Evolutionary conservation across 2,329 filamentous ascomycete genomes (phyloP), one percentile per base, ranked within the genome.

Genomic region (Beauveria medogensis): DNA sequence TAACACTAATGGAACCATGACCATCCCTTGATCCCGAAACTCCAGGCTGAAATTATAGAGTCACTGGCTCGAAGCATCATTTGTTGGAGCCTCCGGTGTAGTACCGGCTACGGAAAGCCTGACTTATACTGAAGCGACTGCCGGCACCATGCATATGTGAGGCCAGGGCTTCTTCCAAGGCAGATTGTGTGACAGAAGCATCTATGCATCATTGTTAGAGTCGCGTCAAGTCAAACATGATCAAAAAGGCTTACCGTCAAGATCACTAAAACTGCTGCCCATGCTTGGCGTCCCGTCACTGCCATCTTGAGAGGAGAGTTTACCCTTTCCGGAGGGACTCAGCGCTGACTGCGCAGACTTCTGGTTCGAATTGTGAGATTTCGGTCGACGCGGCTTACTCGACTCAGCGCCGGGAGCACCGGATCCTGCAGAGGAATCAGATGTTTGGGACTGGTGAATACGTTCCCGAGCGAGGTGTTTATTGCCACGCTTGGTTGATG

Each of bases 191-290:
- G 18, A 93, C 86, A 20, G 89, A 91, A 20, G 88, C 85, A 78
- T 92, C 90, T 90, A 34, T 14, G 6, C 14, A 24, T 26, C 12
- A 48, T 8, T 20, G 57, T 64, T 37, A 64, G 63, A 18, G 41
- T 62, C 28, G 61, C 66, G 63, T 22, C 8, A 55, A 55, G 55
- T 37, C 10, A 55, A 55, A 58, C 54, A 55, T 18, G 7, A 9
- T 16, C 47, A 51, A 62, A n/a, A 58, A 20, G 54, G 66, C 71
- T 63, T 77, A 84, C 89, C 89, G 70, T 93, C 90, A 48, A 95
- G 80, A 75, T 94, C 91, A 73, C 89, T 93, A 68, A 91, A 94
- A 67, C 89, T 92, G 71, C 90, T 93, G 1, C 90, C 89, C 85
- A 92, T 91, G 67, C 88, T 91, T 1, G 87, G 88, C 16, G 86